Percentiles rank a stretch among this genome's conserved stretches.
phyloP scores from a whole-genome alignment of 2,329 filamentous ascomycete genomes.

The Clonostachys rhizophaga region DNA sequence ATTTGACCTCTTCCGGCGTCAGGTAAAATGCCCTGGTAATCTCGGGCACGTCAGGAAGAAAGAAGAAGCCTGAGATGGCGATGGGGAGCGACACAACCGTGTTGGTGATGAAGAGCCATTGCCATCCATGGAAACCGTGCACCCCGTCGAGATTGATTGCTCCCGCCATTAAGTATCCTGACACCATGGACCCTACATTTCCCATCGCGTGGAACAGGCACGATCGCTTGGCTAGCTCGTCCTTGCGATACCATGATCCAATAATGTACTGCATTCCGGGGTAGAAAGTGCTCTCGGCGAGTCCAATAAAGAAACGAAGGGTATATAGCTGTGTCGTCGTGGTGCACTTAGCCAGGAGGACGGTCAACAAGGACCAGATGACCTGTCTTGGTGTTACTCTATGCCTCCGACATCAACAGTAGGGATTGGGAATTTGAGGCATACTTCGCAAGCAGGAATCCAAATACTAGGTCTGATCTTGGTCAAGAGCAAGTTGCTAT shows the following conservation, averaged over 20 bases:
- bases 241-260: constrained; percentile 36
- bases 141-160: constrained; percentile 62
- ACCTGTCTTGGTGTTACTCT: constrained; percentile 1
- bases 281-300: constrained; percentile 30
- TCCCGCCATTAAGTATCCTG: constrained; percentile 23
- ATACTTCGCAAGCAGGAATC: constrained; percentile 28
- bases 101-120: constrained; percentile 66
- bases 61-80: constrained; percentile 21
- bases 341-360: constrained; percentile 26
- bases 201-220: constrained; percentile 30
- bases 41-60: constrained; percentile 21
- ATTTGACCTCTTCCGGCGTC: constrained; percentile 12
- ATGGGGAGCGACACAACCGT: constrained; percentile 49
- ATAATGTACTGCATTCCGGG: constrained; percentile 31
- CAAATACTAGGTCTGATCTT: constrained; percentile 30
- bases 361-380: constrained; percentile 19
- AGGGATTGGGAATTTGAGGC: background rate
- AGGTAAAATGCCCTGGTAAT: constrained; percentile 19
- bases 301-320: constrained; percentile 37
- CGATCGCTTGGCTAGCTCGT: constrained; percentile 34
- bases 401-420: background rate
- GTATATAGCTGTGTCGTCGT: constrained; percentile 26
- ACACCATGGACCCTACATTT: constrained; percentile 17
- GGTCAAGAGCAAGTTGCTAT: constrained; percentile 26
- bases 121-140: constrained; percentile 51